Conservation (phyloP, 2,329 filamentous ascomycete species). For the Aureobasidium leucospermi region DNA sequence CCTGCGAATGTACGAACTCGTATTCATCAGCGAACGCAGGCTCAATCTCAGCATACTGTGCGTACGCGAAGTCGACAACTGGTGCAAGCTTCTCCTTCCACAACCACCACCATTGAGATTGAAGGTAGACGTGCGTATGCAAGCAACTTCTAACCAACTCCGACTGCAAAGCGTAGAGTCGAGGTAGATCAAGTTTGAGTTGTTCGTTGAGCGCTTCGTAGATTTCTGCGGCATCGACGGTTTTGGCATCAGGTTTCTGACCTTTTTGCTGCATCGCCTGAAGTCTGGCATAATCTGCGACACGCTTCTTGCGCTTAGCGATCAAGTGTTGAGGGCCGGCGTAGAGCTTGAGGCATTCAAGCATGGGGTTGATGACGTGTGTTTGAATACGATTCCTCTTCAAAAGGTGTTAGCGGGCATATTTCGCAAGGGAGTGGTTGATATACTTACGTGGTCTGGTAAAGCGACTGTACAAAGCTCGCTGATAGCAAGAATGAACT, state of each 20-base stretch:
- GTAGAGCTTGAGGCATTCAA: slow-evolving; percentile 70
- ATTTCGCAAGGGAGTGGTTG: no score
- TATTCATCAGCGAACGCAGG: slow-evolving; percentile 73
- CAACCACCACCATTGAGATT: slow-evolving; percentile 72
- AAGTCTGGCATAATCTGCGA: slow-evolving; percentile 78
- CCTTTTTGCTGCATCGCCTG: slow-evolving; percentile 70
- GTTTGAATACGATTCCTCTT: slow-evolving; percentile 62
- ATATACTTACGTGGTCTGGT: slow-evolving; percentile 56
- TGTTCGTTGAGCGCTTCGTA: slow-evolving; percentile 89
- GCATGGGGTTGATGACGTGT: slow-evolving; percentile 78
- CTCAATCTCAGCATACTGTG: slow-evolving; percentile 58
- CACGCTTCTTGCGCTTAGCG: slow-evolving; percentile 89
- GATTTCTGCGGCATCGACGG: slow-evolving; percentile 75
- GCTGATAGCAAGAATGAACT: slow-evolving; percentile 77
- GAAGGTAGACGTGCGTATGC: slow-evolving; percentile 75
- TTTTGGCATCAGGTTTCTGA: slow-evolving; percentile 81
- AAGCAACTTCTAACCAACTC: slow-evolving; percentile 78
- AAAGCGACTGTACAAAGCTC: slow-evolving; percentile 78
- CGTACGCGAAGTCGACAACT: slow-evolving; percentile 49
- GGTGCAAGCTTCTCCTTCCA: slow-evolving; percentile 77
- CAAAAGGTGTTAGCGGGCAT: slow-evolving; percentile 11
- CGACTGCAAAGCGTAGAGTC: slow-evolving; percentile 72
- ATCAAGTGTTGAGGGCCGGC: slow-evolving; percentile 81
- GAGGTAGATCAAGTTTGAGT: slow-evolving; percentile 83
- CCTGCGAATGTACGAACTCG: slow-evolving; percentile 63